These are phyloP conservation scores for Wickerhamomyces subpelliculosus DNA, from an alignment of 805 yeast species.

Conservation along the genomic window DNA sequence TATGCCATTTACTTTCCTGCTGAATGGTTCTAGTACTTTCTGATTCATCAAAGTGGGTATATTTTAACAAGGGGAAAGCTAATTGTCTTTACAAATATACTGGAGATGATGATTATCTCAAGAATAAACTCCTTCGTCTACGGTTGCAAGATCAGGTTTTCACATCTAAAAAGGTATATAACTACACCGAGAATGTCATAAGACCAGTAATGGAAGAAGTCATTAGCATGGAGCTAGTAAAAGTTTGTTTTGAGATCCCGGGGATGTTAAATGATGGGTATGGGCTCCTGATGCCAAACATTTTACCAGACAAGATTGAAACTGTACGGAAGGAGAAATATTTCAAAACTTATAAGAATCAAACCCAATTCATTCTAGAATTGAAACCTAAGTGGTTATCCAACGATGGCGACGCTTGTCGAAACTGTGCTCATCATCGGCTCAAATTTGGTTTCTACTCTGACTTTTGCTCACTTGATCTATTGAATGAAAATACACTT, in stretches of 20 bases:
- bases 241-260: slow-evolving; percentile 6
- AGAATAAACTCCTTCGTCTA: slow-evolving; percentile 25
- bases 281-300: slow-evolving; percentile 38
- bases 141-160: slow-evolving; percentile 20
- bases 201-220: slow-evolving; percentile 24
- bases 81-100: slow-evolving; percentile 36
- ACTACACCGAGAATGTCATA: slow-evolving; percentile 5
- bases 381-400: slow-evolving; percentile 62
- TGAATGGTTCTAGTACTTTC: not conserved
- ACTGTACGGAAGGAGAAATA: slow-evolving; percentile 28
- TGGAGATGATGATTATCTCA: slow-evolving; percentile 27
- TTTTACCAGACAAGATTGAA: slow-evolving; percentile 27
- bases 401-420: slow-evolving; percentile 28
- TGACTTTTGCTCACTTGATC: slow-evolving; percentile 39
- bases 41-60: slow-evolving; percentile 38
- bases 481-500: slow-evolving; percentile 11
- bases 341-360: slow-evolving; percentile 22
- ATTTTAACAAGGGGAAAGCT: slow-evolving; percentile 44
- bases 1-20: too few species aligned
- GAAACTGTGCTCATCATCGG: slow-evolving; percentile 50
- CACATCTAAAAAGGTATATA: slow-evolving; percentile 10
- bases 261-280: slow-evolving; percentile 28
- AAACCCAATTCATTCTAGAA: slow-evolving; percentile 28
- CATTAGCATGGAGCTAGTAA: slow-evolving; percentile 14
- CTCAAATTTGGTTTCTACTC: slow-evolving; percentile 26